A percentile compares a stretch with the other conserved stretches of the same genome.
Evolutionary conservation across 108 stramenopile genomes (phyloP).

Genomic region (Schizochytrium sp.): DNA sequence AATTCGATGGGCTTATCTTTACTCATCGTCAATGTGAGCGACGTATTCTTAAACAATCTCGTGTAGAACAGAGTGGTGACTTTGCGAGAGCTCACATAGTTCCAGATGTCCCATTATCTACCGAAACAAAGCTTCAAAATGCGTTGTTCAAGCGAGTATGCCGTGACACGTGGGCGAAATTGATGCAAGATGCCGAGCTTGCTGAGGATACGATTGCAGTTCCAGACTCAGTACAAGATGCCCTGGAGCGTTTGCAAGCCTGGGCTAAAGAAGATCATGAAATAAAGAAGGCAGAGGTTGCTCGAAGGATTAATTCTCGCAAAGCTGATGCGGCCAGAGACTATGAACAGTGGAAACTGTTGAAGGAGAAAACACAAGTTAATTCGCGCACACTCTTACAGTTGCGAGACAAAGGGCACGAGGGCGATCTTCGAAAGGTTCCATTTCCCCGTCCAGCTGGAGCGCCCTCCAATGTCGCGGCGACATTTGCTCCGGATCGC

Average conservation of each 20-base stretch:
- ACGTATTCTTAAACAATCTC: background rate
- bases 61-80: slow-evolving; percentile 22
- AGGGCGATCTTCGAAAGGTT: background rate
- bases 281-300: background rate
- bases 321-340: slow-evolving; percentile 19
- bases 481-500: slow-evolving; percentile 20
- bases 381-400: background rate
- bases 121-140: slow-evolving; percentile 12
- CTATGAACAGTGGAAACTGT: slow-evolving; percentile 49
- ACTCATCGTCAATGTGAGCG: slow-evolving; percentile 58
- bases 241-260: background rate
- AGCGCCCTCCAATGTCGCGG: background rate
- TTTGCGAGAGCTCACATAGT: slow-evolving; percentile 57
- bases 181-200: background rate
- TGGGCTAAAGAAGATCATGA: background rate
- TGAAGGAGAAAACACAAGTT: background rate
- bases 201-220: background rate
- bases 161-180: background rate
- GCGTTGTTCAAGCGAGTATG: slow-evolving; percentile 36
- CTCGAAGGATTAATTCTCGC: background rate
- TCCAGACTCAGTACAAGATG: background rate
- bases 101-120: slow-evolving; percentile 3
- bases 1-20: slow-evolving; percentile 33
- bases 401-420: background rate
- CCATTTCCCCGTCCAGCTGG: slow-evolving; percentile 48